Conservation (phyloP, 371 early-diverging fungal genomes). For the Actinomortierella ambigua region DNA sequence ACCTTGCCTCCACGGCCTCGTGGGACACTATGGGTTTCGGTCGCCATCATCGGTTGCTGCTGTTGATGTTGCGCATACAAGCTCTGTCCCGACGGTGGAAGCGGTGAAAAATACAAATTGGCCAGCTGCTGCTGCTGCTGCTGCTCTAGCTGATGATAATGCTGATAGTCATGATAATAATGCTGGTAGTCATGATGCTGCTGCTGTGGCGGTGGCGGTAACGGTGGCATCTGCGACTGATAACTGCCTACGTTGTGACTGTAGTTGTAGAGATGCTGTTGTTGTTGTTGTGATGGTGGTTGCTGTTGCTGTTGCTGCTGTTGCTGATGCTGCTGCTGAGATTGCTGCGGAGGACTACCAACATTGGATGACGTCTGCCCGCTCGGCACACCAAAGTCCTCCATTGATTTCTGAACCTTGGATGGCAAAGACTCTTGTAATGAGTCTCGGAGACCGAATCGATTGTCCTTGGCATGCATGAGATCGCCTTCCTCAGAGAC, state of each 20-base stretch:
- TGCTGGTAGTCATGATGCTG: too few species aligned
- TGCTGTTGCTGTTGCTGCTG: not conserved
- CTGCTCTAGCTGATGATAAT: not conserved
- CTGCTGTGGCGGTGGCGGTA: too few species aligned
- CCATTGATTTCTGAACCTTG: conserved; percentile 1
- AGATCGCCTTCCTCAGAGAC: conserved; percentile 40
- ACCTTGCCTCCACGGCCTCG: too few species aligned
- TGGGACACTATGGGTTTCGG: too few species aligned
- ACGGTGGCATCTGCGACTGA: too few species aligned
- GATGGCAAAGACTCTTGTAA: not conserved
- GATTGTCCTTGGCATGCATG: conserved; percentile 27
- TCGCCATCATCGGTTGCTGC: not conserved
- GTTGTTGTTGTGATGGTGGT: not conserved
- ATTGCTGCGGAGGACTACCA: too few species aligned
- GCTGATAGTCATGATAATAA: too few species aligned
- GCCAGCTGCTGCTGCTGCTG: too few species aligned
- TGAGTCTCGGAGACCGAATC: not conserved
- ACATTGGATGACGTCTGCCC: not conserved
- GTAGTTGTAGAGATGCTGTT: conserved; percentile 1
- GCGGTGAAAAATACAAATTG: not conserved
- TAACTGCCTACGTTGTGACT: not conserved
- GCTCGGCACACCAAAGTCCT: conserved; percentile 8
- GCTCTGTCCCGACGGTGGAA: not conserved
- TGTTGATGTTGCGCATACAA: not conserved
- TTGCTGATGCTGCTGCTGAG: not conserved